A percentile compares a stretch with the other conserved stretches of the same genome.
Conservation (phyloP, 306 rosid species). For the Macrotyloma uniflorum region DNA sequence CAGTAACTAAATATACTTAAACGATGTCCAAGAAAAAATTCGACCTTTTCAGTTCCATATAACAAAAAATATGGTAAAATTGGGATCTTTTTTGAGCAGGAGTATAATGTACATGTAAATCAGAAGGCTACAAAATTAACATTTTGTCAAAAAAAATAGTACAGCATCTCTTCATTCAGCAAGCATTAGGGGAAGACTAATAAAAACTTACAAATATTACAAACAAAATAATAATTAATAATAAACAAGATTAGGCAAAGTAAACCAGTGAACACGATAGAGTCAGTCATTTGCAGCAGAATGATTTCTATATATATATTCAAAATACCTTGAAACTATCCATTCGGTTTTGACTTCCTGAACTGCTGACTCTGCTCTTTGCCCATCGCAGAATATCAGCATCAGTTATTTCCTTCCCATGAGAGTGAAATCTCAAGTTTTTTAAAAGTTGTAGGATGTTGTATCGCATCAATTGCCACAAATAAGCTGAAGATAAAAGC, state of each 20-base stretch:
- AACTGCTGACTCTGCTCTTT: slow-evolving; percentile 69
- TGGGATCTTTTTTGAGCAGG: neutral
- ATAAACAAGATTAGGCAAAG: neutral
- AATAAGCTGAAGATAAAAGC: slow-evolving; percentile 65
- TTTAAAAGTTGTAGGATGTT: slow-evolving; percentile 87
- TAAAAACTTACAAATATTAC: neutral
- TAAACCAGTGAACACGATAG: neutral
- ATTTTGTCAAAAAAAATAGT: neutral
- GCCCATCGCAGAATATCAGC: slow-evolving; percentile 96
- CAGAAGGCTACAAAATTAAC: neutral
- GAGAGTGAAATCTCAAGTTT: slow-evolving; percentile 92
- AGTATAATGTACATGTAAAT: neutral
- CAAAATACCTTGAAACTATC: slow-evolving; percentile 76
- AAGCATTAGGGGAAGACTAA: neutral
- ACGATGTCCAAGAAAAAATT: neutral
- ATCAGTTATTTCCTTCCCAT: slow-evolving; percentile 89
- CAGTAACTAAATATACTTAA: neutral
- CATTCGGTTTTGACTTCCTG: slow-evolving; percentile 78
- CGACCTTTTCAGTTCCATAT: no score
- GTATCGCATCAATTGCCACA: slow-evolving; percentile 98
- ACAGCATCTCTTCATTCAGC: neutral
- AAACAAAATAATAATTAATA: neutral
- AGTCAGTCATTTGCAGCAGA: neutral
- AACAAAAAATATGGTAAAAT: neutral
- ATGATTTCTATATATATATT: neutral